Base-by-base conservation (phyloP, 805 yeast species). In the Jamesozyma rosinii region DNA sequence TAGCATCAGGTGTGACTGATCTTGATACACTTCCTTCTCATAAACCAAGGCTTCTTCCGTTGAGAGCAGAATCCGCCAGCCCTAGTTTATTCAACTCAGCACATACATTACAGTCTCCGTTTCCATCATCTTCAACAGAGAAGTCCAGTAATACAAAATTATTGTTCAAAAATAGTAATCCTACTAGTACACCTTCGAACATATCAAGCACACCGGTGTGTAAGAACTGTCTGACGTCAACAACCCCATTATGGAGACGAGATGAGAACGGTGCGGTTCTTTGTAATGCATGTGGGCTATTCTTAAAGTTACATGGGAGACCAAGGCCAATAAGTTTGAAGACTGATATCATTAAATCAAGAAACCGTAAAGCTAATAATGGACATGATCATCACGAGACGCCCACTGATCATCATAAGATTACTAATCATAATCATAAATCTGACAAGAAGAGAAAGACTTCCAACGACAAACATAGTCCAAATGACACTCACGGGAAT, bases 181-280 rank as follows among this genome's bases (percentile, higher is more conserved):
- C 35, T 4, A 21, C 40, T 11, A 18, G 17, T 2, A 30, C 20
- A 5, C 8, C 27, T 2, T 14, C 32, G 1, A 29, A 27, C 11
- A n/a, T 30, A 14, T 15, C 40, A 5, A 39, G 37, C 29, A n/a
- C 33, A 2, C 86, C 94, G 4, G 73, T 81, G 19, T 89, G 97
- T 62, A 85, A 83, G 53, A 89, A 89, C 63, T 89, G 97, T 67
- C 76, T 81, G 55, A 89, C 97, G 1, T 83, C 87, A 45, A 89
- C 92, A 1, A 89, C 97, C 2, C 97, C 97, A 1, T 68, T 89
- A 24, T 89, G 97, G 97, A 75, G 97, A 64, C 72, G 97, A 49
- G 96, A 89, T 64, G 96, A 88, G 56, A 77, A 84, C 10, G 95
- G 95, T 14, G 82, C 81, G 54, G 95, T 89, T 29, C 71, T 89